Evolutionary conservation across 345 rosid species (phyloP).

Genomic region (Arabis hirsuta): DNA sequence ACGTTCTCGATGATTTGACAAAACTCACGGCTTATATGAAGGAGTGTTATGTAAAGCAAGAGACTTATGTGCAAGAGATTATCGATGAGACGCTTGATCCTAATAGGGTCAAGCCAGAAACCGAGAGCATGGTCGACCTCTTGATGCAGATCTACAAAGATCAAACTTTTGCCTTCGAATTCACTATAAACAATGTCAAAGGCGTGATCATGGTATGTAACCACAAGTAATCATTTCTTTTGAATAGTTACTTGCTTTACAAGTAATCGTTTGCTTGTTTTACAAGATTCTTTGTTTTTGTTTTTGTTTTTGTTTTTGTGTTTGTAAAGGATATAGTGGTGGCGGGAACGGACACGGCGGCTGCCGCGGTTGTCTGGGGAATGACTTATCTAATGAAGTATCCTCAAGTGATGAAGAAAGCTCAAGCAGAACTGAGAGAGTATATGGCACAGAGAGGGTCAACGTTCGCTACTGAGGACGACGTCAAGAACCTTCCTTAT

Average conservation of each 20-base stretch:
- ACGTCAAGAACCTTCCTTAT: conserved; percentile 40
- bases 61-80: conserved; percentile 42
- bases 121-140: conserved; percentile 44
- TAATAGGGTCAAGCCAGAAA: conserved; percentile 40
- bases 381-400: conserved; percentile 44
- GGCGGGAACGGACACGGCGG: conserved; percentile 43
- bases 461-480: conserved; percentile 36
- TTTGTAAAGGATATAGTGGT: conserved; percentile 35
- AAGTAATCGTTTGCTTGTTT: neutral
- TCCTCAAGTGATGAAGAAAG: conserved; percentile 39
- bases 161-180: conserved; percentile 28
- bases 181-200: conserved; percentile 43
- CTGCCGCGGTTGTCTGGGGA: conserved; percentile 46
- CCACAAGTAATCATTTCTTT: neutral
- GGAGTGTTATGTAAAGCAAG: conserved; percentile 37
- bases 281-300: neutral
- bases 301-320: neutral
- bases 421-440: conserved; percentile 33
- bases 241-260: neutral
- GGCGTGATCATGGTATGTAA: conserved; percentile 35
- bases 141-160: conserved; percentile 30
- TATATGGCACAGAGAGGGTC: conserved; percentile 14
- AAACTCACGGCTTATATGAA: conserved; percentile 40
- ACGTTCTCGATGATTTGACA: conserved; percentile 39
- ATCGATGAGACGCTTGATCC: conserved; percentile 45